Conservation (phyloP, 768 basidiomycete species). For the Boletus sp. region DNA sequence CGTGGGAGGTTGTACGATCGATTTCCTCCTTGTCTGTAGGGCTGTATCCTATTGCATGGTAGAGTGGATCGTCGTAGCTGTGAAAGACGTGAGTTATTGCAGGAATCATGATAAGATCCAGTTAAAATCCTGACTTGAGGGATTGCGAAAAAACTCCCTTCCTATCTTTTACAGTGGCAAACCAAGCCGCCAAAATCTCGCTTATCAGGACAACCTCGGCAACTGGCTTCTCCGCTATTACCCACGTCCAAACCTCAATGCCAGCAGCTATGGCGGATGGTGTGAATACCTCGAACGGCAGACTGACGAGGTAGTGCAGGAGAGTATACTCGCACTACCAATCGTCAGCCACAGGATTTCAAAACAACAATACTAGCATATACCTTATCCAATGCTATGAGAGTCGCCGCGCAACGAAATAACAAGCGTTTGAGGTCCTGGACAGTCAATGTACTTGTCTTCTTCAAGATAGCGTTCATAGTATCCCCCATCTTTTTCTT, state of each 20-base stretch:
- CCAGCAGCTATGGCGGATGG: constrained; percentile 84
- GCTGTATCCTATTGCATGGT: constrained; percentile 79
- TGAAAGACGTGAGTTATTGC: constrained; percentile 5
- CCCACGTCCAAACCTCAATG: constrained; percentile 96
- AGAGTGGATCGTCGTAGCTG: constrained; percentile 89
- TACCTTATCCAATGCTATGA: constrained; percentile 71
- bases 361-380: neutral
- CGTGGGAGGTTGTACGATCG: constrained; percentile 66
- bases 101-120: neutral
- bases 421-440: constrained; percentile 83
- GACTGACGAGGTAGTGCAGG: constrained; percentile 78
- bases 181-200: constrained; percentile 88
- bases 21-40: constrained; percentile 87
- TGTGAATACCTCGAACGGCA: constrained; percentile 89
- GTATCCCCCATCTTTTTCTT: constrained; percentile 66
- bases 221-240: constrained; percentile 80
- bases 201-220: constrained; percentile 82
- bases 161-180: constrained; percentile 69
- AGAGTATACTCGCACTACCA: constrained; percentile 82
- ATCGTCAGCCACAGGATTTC: constrained; percentile 1
- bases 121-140: constrained; percentile 62
- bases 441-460: constrained; percentile 71
- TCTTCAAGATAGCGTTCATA: constrained; percentile 64
- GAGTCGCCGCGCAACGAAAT: constrained; percentile 80
- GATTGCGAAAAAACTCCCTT: constrained; percentile 81